These are phyloP conservation scores for Candida ponderosae DNA, from an alignment of 805 yeast genomes.

Conservation along the genomic window DNA sequence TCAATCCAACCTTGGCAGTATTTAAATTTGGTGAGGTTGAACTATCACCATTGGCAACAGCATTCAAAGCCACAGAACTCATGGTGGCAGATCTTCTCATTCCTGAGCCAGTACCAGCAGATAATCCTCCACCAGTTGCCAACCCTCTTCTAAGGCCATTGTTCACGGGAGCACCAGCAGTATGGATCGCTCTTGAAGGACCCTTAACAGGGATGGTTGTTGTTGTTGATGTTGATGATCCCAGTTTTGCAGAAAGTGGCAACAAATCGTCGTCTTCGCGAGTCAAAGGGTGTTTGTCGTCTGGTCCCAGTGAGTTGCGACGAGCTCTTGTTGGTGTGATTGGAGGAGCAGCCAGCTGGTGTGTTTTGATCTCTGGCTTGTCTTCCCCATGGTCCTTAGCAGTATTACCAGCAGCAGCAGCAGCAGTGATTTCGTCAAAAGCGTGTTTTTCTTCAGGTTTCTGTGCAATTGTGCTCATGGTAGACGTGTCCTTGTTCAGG, in stretches of 20 bases:
- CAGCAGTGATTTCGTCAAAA: no score
- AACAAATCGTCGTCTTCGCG: background rate
- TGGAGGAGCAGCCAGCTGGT: conserved; percentile 6
- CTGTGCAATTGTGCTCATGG: conserved; percentile 17
- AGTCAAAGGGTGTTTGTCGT: conserved; percentile 15
- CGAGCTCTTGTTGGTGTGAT: conserved; percentile 19
- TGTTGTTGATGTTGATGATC: background rate
- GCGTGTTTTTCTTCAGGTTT: no score
- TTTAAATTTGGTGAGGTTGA: conserved; percentile 1
- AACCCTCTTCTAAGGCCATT: conserved; percentile 2
- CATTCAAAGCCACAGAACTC: conserved; percentile 14
- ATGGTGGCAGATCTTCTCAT: conserved; percentile 15
- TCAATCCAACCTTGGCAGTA: no score
- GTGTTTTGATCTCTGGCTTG: no score
- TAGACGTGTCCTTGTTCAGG: conserved; percentile 27
- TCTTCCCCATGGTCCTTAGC: no score
- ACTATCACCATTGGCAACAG: conserved; percentile 4
- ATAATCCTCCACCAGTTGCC: no score
- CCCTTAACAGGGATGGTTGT: background rate
- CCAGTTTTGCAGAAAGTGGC: no score
- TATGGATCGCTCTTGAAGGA: no score
- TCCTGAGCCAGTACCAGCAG: no score
- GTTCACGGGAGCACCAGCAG: background rate
- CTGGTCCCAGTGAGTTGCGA: conserved; percentile 13
- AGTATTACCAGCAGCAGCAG: no score